Conservation (phyloP, 2,329 filamentous ascomycete species). For the Calonectria multiphialidica region DNA sequence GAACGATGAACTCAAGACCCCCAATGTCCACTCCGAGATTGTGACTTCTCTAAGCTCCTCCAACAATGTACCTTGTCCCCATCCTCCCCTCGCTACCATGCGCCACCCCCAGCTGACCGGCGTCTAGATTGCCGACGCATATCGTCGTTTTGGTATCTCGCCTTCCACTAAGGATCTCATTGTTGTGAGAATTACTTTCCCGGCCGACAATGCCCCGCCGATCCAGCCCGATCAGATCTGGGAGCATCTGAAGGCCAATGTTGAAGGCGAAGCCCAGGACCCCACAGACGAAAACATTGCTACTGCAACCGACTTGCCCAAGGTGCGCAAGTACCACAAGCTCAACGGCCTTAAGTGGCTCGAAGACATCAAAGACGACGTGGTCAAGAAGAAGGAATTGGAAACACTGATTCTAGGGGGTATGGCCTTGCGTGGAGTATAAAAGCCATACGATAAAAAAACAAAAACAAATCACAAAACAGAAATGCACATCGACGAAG, state of each 20-base stretch:
- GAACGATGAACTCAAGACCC: constrained; percentile 75
- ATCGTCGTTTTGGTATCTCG: constrained; percentile 86
- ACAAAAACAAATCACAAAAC: not conserved
- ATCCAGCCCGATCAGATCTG: constrained; percentile 61
- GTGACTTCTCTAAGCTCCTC: constrained; percentile 84
- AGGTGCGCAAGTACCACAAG: constrained; percentile 89
- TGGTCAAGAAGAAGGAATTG: constrained; percentile 64
- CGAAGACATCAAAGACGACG: constrained; percentile 57
- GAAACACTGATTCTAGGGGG: constrained; percentile 79
- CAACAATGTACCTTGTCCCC: constrained; percentile 74
- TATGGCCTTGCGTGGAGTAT: constrained; percentile 73
- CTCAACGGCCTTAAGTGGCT: constrained; percentile 72
- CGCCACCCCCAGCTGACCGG: constrained; percentile 20
- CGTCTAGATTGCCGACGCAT: constrained; percentile 86
- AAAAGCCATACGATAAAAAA: constrained; percentile 15
- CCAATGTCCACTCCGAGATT: constrained; percentile 90
- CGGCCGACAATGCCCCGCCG: constrained; percentile 55
- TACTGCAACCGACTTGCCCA: constrained; percentile 71
- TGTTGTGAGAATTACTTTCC: constrained; percentile 80
- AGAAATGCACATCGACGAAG: not conserved
- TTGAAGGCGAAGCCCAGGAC: constrained; percentile 71
- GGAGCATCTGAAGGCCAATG: constrained; percentile 69
- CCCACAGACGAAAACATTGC: constrained; percentile 75
- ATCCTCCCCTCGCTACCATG: not conserved
- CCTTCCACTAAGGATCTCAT: constrained; percentile 79